These are phyloP conservation scores for Phytophthora pinifolia DNA, from an alignment of 352 stramenopile species.

Conservation along the genomic window DNA sequence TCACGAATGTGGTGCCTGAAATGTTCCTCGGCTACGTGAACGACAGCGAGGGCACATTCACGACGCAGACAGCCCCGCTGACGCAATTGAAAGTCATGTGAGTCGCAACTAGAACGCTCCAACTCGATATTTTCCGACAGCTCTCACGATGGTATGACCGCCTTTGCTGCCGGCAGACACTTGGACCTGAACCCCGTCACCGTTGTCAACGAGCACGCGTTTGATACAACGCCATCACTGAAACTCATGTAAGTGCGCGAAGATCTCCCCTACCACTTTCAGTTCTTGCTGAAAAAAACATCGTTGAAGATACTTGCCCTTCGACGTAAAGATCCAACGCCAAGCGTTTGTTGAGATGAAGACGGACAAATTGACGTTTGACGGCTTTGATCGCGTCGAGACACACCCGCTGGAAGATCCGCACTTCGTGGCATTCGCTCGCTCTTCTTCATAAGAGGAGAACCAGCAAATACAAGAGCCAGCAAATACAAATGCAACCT, in stretches of 20 bases:
- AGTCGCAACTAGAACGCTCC: constrained; percentile 11
- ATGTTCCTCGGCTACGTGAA: constrained; percentile 68
- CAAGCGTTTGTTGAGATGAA: constrained; percentile 78
- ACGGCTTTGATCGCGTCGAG: constrained; percentile 57
- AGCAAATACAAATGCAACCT: background rate
- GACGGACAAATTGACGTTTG: constrained; percentile 62
- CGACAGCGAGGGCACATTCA: constrained; percentile 58
- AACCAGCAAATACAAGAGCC: background rate
- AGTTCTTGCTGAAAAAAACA: constrained; percentile 3
- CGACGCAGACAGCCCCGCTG: constrained; percentile 40
- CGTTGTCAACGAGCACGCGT: constrained; percentile 79
- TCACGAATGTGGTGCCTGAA: constrained; percentile 54
- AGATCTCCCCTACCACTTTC: background rate
- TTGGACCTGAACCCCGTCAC: constrained; percentile 73
- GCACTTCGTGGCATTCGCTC: constrained; percentile 61
- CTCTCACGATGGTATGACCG: constrained; percentile 5
- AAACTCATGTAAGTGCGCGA: constrained; percentile 56
- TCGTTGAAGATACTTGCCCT: constrained; percentile 56
- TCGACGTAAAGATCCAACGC: constrained; percentile 74
- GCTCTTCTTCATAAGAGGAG: constrained; percentile 6
- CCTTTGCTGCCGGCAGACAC: constrained; percentile 33
- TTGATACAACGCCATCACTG: constrained; percentile 47
- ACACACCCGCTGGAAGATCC: constrained; percentile 61
- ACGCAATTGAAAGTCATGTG: constrained; percentile 74
- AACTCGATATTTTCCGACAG: constrained; percentile 2